Conservation (phyloP, 495 filamentous ascomycete species). For the Neurospora africana region DNA sequence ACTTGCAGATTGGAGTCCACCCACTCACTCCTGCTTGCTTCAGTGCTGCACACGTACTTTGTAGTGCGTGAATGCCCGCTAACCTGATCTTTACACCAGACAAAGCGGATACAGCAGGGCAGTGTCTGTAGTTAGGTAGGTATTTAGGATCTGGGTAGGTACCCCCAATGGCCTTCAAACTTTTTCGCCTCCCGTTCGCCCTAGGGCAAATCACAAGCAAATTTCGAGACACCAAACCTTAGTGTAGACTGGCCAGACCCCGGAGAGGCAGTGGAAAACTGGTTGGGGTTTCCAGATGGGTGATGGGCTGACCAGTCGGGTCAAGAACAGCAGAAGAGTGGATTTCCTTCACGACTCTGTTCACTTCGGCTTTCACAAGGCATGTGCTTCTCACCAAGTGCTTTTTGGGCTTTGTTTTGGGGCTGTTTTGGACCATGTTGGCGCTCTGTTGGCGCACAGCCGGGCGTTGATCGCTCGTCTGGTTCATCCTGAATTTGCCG, state of each 20-base stretch:
- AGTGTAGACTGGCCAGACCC: background rate
- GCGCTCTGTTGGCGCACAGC: background rate
- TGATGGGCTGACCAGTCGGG: background rate
- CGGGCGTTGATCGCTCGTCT: background rate
- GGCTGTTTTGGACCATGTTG: background rate
- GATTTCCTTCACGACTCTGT: background rate
- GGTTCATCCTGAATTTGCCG: conserved; percentile 10
- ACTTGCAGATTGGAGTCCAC: background rate
- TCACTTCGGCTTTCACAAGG: background rate
- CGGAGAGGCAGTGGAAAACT: background rate
- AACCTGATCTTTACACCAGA: background rate
- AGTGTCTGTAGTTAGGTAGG: background rate
- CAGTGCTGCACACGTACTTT: background rate
- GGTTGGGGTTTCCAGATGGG: background rate
- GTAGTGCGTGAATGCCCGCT: background rate
- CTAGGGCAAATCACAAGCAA: background rate
- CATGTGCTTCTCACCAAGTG: background rate
- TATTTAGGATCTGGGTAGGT: background rate
- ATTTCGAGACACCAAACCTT: background rate
- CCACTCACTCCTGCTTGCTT: background rate
- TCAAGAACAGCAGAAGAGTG: background rate
- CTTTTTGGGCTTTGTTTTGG: background rate
- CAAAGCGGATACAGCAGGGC: background rate
- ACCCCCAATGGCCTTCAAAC: background rate
- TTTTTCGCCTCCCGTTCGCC: background rate